Evolutionary conservation across 2,329 filamentous ascomycete species (phyloP), one percentile per base, ranked within the genome.

Genomic region (Dactylellina sp.): DNA sequence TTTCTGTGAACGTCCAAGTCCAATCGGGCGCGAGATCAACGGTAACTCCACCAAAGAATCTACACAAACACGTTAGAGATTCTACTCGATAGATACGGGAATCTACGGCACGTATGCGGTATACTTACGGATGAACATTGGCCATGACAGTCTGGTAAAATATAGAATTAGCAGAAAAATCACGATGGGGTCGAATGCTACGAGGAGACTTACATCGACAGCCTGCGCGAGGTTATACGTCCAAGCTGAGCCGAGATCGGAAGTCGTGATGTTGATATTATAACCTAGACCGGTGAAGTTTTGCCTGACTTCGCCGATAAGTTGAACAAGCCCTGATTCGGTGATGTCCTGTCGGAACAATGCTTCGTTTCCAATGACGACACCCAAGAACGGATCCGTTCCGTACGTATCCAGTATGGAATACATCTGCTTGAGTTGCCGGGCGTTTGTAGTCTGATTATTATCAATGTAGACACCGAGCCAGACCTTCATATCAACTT

Each of bases 201-300:
- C 89, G 78, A 14, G 12, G 28, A 14, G 55, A 66, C 62, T 55
- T 50, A 91, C 89, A 81, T 98, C 93, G 44, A 92, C 91, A 57
- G 88, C 85, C 2, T 82, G 78, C 0, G 90, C 91, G 16, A 98
- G 86, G 1, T 85, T 83, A 0, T 85, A 79, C 1, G 88, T 89
- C 94, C 94, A 98, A 78, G 94, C 90, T 78, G 95, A 89, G 24
- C 94, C 94, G 0, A 98, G 85, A 80, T 98, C 94, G 0, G 91
- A 93, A 0, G 92, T 96, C 0, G 93, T 91, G 11, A 98, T 87
- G 0, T 91, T 91, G 7, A 98, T 84, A n/a, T 18, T 82, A 77
- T 93, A 86, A 16, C 85, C 85, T 79, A 87, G 86, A 35, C 83
- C 81, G 1, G 88, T 90, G 59, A 97, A 84, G 78, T 96, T 92